Percentiles rank a stretch among this genome's conserved stretches.
Evolutionary conservation across 768 basidiomycete genomes (phyloP).

Genomic region (Boletus tomentosulus): DNA sequence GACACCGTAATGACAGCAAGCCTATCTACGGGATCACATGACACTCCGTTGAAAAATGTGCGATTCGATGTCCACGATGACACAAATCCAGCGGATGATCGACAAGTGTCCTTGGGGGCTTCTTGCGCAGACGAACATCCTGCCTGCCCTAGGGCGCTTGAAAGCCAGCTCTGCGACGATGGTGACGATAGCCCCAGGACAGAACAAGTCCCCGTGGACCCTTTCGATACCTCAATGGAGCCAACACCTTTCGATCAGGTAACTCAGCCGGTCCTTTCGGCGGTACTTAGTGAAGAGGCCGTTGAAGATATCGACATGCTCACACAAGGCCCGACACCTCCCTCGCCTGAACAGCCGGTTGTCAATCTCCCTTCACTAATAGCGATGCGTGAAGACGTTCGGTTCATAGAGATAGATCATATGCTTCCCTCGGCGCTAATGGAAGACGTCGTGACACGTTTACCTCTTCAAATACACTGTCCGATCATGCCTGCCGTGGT

Average conservation of each 20-base stretch:
- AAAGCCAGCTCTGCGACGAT: neutral
- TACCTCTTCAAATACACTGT: conserved; percentile 5
- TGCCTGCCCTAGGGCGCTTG: neutral
- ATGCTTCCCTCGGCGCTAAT: neutral
- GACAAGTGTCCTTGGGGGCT: neutral
- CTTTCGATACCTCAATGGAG: neutral
- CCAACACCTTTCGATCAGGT: neutral
- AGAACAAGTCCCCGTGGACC: neutral
- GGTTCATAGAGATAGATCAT: neutral
- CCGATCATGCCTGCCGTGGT: conserved; percentile 2
- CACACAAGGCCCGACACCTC: neutral
- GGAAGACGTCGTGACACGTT: conserved; percentile 13
- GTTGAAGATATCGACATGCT: neutral
- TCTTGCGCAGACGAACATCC: neutral
- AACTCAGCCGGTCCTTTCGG: neutral
- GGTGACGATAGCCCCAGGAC: no score
- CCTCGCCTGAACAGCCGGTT: neutral
- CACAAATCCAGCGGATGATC: neutral
- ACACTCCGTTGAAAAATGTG: neutral
- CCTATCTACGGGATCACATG: neutral
- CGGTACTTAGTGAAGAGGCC: neutral
- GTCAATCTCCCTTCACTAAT: conserved; percentile 15
- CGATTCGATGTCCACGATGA: neutral
- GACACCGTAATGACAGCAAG: neutral
- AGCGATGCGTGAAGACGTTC: neutral